Conservation (phyloP, 768 basidiomycete genomes). For the Mrakia blollopis region DNA sequence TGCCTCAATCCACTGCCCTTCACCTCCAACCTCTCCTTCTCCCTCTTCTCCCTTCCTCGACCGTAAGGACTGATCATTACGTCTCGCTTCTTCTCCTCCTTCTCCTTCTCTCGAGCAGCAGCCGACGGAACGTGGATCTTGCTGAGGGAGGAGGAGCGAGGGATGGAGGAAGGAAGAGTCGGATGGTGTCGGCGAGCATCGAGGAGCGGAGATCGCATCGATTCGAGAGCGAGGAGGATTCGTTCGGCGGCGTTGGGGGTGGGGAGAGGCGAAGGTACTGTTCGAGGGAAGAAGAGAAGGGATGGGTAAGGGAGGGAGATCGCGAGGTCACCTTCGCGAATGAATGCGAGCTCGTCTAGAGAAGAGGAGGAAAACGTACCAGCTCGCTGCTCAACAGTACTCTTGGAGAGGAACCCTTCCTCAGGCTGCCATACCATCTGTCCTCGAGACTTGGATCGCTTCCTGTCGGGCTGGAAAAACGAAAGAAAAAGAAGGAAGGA, state of each 20-base stretch:
- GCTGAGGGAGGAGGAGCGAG: constrained; percentile 9
- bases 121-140: constrained; percentile 22
- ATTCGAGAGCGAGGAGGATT: constrained; percentile 17
- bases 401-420: constrained; percentile 11
- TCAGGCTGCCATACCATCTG: constrained; percentile 27
- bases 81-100: constrained; percentile 19
- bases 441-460: constrained; percentile 9
- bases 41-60: neutral
- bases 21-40: neutral
- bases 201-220: constrained; percentile 10
- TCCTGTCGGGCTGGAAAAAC: neutral
- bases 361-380: neutral
- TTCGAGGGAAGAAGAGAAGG: too few species aligned
- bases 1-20: constrained; percentile 20
- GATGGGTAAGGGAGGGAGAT: neutral
- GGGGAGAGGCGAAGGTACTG: neutral
- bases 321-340: neutral
- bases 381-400: constrained; percentile 16
- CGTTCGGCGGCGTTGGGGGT: constrained; percentile 10
- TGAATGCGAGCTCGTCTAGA: neutral
- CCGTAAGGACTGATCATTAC: constrained; percentile 26
- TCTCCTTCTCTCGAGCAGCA: constrained; percentile 18
- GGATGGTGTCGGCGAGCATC: constrained; percentile 17
- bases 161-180: neutral
- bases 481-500: constrained; percentile 1